These are phyloP conservation scores for Penicillium sp. DNA, from an alignment of 2,329 filamentous ascomycete genomes.

Conservation along the genomic window DNA sequence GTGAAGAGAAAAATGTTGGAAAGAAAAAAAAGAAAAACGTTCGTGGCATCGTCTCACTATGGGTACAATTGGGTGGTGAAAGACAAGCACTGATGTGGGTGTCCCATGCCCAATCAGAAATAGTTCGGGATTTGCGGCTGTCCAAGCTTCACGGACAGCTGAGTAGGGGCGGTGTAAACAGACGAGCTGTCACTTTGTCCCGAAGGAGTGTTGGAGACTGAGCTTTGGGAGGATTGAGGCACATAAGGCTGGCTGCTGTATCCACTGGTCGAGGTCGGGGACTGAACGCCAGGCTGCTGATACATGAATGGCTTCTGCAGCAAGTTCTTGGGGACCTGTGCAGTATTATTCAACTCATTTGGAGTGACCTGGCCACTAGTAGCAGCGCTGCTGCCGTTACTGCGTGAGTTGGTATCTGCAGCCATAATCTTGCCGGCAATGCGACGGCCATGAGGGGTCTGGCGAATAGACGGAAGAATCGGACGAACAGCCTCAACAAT, in stretches of 20 bases:
- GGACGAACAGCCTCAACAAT: conserved; percentile 84
- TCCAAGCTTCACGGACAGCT: conserved; percentile 29
- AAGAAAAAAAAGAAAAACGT: background rate
- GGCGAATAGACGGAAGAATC: conserved; percentile 77
- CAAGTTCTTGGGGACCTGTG: conserved; percentile 36
- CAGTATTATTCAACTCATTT: conserved; percentile 37
- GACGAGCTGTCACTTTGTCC: conserved; percentile 31
- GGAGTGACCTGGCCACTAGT: conserved; percentile 40
- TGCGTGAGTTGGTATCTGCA: conserved; percentile 47
- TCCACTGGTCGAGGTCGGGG: conserved; percentile 23
- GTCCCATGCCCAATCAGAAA: conserved; percentile 28
- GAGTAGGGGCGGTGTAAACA: conserved; percentile 32
- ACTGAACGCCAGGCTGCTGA: conserved; percentile 26
- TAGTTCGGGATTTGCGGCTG: conserved; percentile 35
- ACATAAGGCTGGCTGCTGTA: conserved; percentile 29
- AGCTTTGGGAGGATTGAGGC: conserved; percentile 19
- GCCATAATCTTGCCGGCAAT: conserved; percentile 82
- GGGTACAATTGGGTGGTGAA: conserved; percentile 35
- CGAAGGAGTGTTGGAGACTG: conserved; percentile 28
- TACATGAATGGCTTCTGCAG: conserved; percentile 34
- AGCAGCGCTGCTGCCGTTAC: conserved; percentile 34
- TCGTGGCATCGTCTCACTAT: conserved; percentile 41
- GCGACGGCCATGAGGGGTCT: conserved; percentile 90
- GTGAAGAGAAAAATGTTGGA: conserved; percentile 18
- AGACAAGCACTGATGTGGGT: conserved; percentile 21